Conservation (phyloP, 1,284 basidiomycete species). For the Microbotryomycetes sp. region DNA sequence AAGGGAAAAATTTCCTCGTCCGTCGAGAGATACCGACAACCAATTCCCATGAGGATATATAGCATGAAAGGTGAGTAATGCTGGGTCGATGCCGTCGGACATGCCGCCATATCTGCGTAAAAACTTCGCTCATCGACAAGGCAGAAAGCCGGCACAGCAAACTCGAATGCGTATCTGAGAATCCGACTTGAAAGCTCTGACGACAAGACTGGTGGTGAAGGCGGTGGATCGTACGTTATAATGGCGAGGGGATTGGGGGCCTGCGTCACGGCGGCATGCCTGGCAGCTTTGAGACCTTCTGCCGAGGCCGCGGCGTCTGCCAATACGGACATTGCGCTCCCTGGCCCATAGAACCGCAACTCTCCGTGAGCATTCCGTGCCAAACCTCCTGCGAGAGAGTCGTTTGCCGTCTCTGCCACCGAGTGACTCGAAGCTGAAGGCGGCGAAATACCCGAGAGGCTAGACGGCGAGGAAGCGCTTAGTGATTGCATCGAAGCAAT, state of each 20-base stretch:
- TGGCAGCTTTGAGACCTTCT: neutral
- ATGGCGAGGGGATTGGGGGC: neutral
- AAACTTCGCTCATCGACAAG: neutral
- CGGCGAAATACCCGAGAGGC: neutral
- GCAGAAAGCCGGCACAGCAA: neutral
- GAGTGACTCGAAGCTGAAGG: neutral
- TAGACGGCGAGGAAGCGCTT: neutral
- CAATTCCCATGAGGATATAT: neutral
- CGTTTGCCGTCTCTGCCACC: neutral
- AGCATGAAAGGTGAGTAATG: neutral
- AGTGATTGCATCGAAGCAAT: neutral
- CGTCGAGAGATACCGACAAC: neutral
- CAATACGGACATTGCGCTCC: neutral
- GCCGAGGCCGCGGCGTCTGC: neutral
- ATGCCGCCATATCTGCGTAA: neutral
- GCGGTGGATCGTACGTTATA: neutral
- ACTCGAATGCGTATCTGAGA: neutral
- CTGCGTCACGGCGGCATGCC: neutral
- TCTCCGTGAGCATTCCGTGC: neutral
- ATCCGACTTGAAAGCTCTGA: neutral
- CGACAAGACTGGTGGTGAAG: neutral
- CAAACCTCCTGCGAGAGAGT: neutral
- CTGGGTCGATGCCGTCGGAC: neutral
- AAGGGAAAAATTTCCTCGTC: neutral
- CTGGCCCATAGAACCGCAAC: neutral